Evolutionary conservation across 75 land plant genomes (phyloP).

Genomic region (Chamaecyparis obtusa): DNA sequence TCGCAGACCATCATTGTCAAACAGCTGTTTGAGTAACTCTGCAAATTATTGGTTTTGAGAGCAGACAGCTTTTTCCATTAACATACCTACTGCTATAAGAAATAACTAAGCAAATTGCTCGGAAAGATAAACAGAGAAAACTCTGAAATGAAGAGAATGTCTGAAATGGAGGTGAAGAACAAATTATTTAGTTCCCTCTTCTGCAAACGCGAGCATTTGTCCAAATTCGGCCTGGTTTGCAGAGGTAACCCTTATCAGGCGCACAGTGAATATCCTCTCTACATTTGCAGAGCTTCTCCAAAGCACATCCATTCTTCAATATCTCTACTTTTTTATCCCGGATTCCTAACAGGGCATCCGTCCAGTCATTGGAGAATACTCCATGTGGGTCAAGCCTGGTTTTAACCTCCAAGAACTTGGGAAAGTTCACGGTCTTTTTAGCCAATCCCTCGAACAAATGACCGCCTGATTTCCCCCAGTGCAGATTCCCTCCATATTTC

Average conservation of each 20-base stretch:
- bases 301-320: conserved; percentile 19
- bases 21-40: too few species aligned
- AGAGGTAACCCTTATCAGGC: conserved; percentile 16
- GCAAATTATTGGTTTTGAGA: too few species aligned
- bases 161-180: not conserved
- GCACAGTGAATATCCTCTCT: conserved; percentile 30
- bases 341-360: conserved; percentile 23
- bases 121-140: too few species aligned
- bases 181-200: not conserved
- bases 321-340: not conserved
- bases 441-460: conserved; percentile 8
- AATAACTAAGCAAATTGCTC: too few species aligned
- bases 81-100: too few species aligned
- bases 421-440: not conserved
- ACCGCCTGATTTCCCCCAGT: conserved; percentile 39
- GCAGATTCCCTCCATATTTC: conserved; percentile 30
- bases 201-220: conserved; percentile 26
- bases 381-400: conserved; percentile 28
- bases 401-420: conserved; percentile 21
- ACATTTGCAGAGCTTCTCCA: conserved; percentile 39
- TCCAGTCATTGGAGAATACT: conserved; percentile 34
- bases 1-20: too few species aligned
- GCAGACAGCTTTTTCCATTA: too few species aligned
- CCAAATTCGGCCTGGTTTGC: conserved; percentile 23
- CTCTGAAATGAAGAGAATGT: too few species aligned